Evolutionary conservation across 192 early-diverging fungal species (phyloP).

Genomic region (Linderina pennispora): DNA sequence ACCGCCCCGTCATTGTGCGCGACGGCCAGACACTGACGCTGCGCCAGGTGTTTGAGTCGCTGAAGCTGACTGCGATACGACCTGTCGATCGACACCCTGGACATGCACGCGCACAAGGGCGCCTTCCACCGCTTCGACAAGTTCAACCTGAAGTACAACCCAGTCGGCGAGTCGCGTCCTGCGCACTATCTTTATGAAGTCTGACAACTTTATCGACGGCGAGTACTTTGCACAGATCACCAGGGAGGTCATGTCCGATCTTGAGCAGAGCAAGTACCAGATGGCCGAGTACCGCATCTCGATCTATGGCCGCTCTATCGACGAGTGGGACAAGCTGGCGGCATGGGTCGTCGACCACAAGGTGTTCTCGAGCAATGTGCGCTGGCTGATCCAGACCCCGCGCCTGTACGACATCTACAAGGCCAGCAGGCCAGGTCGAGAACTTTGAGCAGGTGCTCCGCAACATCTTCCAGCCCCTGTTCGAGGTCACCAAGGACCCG

Average conservation of each 20-base stretch:
- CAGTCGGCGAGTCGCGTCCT: constrained; percentile 83
- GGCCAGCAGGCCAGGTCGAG: constrained; percentile 43
- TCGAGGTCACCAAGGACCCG: constrained; percentile 82
- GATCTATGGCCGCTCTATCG: constrained; percentile 70
- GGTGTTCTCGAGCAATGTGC: constrained; percentile 74
- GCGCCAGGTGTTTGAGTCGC: constrained; percentile 70
- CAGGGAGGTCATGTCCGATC: constrained; percentile 76
- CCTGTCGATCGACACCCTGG: constrained; percentile 79
- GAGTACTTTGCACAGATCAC: constrained; percentile 80
- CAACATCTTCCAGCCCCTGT: constrained; percentile 80
- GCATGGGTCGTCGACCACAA: constrained; percentile 82
- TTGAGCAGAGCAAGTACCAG: constrained; percentile 85
- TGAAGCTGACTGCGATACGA: constrained; percentile 84
- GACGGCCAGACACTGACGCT: constrained; percentile 71
- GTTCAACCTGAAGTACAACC: constrained; percentile 91
- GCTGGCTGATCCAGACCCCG: constrained; percentile 87
- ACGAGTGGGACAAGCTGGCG: constrained; percentile 87
- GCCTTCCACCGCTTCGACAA: constrained; percentile 90
- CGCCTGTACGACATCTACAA: constrained; percentile 81
- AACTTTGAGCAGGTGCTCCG: constrained; percentile 67
- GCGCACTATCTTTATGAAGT: constrained; percentile 85
- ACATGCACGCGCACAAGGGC: constrained; percentile 91
- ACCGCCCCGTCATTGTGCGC: constrained; percentile 73
- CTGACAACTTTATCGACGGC: constrained; percentile 78
- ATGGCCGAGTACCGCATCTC: constrained; percentile 82